These are phyloP conservation scores for Dendrobium nobile DNA, from an alignment of 106 monocot genomes.

Conservation along the genomic window DNA sequence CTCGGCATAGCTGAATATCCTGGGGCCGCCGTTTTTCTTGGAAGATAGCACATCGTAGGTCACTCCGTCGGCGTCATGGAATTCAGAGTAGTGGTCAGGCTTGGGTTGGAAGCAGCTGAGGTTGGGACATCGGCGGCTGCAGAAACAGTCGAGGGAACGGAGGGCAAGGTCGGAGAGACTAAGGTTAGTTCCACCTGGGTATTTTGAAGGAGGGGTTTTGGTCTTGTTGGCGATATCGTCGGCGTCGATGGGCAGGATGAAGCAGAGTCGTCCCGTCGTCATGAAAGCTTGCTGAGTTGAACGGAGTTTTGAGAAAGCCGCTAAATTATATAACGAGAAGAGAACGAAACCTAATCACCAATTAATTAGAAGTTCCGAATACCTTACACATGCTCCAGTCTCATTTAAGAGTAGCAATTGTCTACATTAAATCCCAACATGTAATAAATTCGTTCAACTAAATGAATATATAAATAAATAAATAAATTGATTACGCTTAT, in stretches of 20 bases:
- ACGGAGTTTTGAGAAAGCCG: no score
- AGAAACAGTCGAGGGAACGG: conserved; percentile 19
- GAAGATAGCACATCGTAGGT: not conserved
- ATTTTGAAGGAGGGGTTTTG: not conserved
- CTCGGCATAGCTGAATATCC: conserved; percentile 81
- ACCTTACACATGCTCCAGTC: no score
- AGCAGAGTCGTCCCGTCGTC: conserved; percentile 34
- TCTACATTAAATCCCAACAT: no score
- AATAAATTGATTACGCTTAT: no score
- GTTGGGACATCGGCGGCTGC: conserved; percentile 20
- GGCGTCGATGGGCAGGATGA: conserved; percentile 16
- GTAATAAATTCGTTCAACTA: no score
- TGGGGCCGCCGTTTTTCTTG: conserved; percentile 30
- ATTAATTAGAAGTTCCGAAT: no score
- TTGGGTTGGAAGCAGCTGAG: not conserved
- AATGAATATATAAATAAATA: no score
- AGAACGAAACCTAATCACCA: no score
- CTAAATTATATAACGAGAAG: no score
- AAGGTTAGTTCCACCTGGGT: not conserved
- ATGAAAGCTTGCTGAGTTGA: conserved; percentile 9
- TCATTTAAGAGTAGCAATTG: no score
- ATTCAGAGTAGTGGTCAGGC: conserved; percentile 9
- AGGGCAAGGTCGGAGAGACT: conserved; percentile 11
- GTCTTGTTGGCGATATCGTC: not conserved
- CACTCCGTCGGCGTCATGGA: conserved; percentile 61